Base-by-base conservation (phyloP, 768 basidiomycete genomes). In the Suillus occidentalis region DNA sequence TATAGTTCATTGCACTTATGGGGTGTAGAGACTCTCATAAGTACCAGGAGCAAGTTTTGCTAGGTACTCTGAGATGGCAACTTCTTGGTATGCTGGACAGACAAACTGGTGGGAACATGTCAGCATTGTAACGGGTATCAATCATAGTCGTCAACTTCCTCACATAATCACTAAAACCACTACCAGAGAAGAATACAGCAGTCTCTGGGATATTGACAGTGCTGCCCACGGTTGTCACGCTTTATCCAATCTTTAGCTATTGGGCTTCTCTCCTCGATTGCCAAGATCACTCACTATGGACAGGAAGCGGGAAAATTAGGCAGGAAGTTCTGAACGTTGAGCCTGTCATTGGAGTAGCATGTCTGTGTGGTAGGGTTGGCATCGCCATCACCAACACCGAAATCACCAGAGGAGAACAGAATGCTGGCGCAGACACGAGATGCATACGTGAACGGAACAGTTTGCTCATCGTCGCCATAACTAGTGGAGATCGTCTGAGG, bases 161-260 rank as follows among this genome's bases (percentile, higher is more conserved):
- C 18, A 89, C 88, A 59, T 85, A 85, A 65, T 89, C 79, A 71
- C 89, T 90, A 77, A 91, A 92, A 3, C 90, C 90, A 47, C 90
- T 90, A 1, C 89, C 89, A 20, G 88, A 90, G 78, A 90, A 89
- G 67, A 63, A 74, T 0, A 83, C 84, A 0, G 85, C 87, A 14
- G 80, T 80, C 72, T 92, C 90, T 0, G 89, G 89, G 58, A 89
- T 76, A 49, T 77, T 67, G 34, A 75, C 75, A 1, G 90, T 91
- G 7, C 84, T 90, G 9, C 91, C 91, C 2, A 93, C 90, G 4
- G 87, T 67, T 3, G 91, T 93, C n/a, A 91, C 87, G 66, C 90
- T 91, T 31, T 18, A 56, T n/a, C 10, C n/a, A 34, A 37, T 36
- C 36, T 22, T 22, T 36, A 56, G 34, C 37, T 20, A 9, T 2